Base-by-base conservation (phyloP, 345 rosid species). In the Lumnitzera racemosa region DNA sequence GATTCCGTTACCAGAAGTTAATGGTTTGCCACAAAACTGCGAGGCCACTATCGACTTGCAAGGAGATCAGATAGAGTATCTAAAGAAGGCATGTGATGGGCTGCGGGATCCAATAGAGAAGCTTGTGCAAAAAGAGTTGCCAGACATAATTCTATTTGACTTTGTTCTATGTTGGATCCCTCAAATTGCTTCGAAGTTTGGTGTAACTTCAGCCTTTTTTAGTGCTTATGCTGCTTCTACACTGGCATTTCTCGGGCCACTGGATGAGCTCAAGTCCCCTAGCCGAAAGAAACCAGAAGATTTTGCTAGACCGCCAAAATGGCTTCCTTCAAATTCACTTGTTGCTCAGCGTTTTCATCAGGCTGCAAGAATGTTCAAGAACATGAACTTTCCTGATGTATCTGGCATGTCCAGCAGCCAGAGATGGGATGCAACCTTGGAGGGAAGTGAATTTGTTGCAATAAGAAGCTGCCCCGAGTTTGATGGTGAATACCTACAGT, bases 31-130 rank as follows among this genome's bases (percentile, higher is more conserved):
- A 0, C 63, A 70, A 24, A 61, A 61, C 47, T 70, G 66, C 0
- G 74, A 70, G 61, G 74, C 74, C 56, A 70, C 70, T 14, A 53
- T 65, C 15, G 74, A 70, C 66, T 55, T 65, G 58, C 66, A 61
- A 43, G 52, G 51, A 9, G 66, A 65, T 41, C 55, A 66, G 41
- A 47, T 53, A 13, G 61, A 65, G 48, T 51, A 54, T 48, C 66
- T 70, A 31, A 61, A 46, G 58, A 66, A 55, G 70, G 70, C 74
- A 15, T 59, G 59, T 23, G 66, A 70, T 1, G 11, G 58, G 64
- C 51, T 70, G 17, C 57, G 20, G 4, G 59, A 57, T 3, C 62
- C 61, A 12, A 20, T 70, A 29, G 74, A 70, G 59, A 48, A 51
- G 31, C 53, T 70, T 13, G 47, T 65, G 58, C 53, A 15, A 12